Conservation (phyloP, 2,329 filamentous ascomycete species). For the Diplodia corticola region DNA sequence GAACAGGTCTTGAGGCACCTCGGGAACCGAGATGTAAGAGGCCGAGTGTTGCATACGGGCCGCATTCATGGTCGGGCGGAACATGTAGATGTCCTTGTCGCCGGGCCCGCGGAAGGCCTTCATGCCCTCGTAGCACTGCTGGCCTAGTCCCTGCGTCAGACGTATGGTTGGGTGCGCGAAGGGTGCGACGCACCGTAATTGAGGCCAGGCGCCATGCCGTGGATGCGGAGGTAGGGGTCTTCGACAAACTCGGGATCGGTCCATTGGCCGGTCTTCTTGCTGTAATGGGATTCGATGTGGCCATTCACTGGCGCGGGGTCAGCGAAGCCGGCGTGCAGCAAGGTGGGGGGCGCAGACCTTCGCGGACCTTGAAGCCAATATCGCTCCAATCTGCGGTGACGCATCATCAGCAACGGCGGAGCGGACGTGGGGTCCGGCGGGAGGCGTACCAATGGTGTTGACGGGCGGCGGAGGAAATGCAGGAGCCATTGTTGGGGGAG, state of each 20-base stretch:
- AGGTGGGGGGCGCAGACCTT: conserved; percentile 59
- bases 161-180: not conserved
- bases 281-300: conserved; percentile 87
- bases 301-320: conserved; percentile 70
- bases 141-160: conserved; percentile 47
- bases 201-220: conserved; percentile 91
- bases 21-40: conserved; percentile 78
- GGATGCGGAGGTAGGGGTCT: conserved; percentile 82
- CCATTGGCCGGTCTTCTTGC: conserved; percentile 73
- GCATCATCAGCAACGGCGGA: conserved; percentile 6
- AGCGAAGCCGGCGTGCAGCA: not conserved
- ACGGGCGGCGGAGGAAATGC: conserved; percentile 75
- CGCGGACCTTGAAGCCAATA: conserved; percentile 87
- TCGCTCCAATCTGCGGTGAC: conserved; percentile 74
- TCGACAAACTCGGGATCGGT: conserved; percentile 73
- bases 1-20: conserved; percentile 75
- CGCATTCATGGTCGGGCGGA: conserved; percentile 85
- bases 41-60: conserved; percentile 81
- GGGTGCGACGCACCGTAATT: conserved; percentile 66
- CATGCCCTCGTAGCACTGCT: conserved; percentile 97
- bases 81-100: conserved; percentile 73
- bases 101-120: conserved; percentile 86
- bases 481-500: conserved; percentile 30
- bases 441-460: conserved; percentile 65
- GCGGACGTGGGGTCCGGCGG: not conserved